phyloP scores from a whole-genome alignment of 2,329 filamentous ascomycete species.

The Botrytis medusae region DNA sequence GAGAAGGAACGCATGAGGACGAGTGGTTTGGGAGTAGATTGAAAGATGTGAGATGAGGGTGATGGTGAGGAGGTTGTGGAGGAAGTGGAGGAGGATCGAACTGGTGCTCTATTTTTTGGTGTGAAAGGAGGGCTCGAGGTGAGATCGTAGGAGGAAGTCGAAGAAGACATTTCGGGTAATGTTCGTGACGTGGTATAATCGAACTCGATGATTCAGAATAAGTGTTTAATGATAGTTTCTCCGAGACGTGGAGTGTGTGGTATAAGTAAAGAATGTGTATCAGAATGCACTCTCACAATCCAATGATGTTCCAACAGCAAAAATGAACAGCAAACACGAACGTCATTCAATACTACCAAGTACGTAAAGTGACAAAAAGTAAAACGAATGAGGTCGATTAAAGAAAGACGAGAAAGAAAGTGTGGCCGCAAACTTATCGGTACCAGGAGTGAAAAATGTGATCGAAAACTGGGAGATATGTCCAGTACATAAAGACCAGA shows the following conservation, averaged over 20 bases:
- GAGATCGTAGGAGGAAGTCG: neutral
- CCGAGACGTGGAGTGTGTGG: neutral
- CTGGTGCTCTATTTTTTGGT: neutral
- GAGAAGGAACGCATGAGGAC: neutral
- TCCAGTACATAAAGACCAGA: neutral
- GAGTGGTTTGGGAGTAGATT: neutral
- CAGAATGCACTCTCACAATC: neutral
- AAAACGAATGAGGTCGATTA: neutral
- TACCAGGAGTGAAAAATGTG: neutral
- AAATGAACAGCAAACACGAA: neutral
- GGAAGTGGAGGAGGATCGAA: neutral
- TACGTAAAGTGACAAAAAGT: neutral
- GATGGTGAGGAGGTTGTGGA: neutral
- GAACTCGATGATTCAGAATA: neutral
- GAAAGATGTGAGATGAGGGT: neutral
- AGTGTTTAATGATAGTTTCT: neutral
- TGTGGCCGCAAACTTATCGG: neutral
- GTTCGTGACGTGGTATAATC: neutral
- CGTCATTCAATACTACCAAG: neutral
- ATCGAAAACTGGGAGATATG: neutral
- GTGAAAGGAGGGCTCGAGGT: neutral
- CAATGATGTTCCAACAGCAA: neutral
- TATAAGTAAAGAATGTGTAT: constrained; percentile 11
- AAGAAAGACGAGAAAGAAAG: neutral
- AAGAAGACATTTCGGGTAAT: neutral